Conservation (phyloP, 345 rosid species). For the Erysimum cheiranthoides region DNA sequence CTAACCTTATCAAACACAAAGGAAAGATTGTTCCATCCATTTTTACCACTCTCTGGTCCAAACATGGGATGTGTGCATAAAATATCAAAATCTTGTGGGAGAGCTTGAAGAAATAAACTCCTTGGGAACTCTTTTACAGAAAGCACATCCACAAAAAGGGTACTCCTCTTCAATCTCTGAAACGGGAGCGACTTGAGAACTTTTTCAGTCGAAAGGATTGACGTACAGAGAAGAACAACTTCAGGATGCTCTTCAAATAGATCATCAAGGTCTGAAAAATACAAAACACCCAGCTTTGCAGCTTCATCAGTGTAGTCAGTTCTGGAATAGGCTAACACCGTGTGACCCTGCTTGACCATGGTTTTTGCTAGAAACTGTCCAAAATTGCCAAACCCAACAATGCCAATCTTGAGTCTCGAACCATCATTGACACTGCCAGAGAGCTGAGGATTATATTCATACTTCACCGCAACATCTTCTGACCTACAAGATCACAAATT, state of each 20-base stretch:
- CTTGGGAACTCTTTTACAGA: slow-evolving; percentile 87
- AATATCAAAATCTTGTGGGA: slow-evolving; percentile 69
- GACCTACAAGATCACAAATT: slow-evolving; percentile 40
- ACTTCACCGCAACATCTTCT: slow-evolving; percentile 42
- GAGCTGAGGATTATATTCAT: slow-evolving; percentile 39
- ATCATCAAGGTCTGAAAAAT: slow-evolving; percentile 64
- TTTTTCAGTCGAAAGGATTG: slow-evolving; percentile 74
- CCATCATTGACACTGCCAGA: slow-evolving; percentile 44
- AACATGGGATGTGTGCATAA: slow-evolving; percentile 90
- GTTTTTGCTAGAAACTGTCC: slow-evolving; percentile 80
- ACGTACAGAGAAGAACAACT: slow-evolving; percentile 73
- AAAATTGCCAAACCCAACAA: slow-evolving; percentile 82
- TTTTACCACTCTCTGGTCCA: slow-evolving; percentile 85
- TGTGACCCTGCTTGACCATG: slow-evolving; percentile 68
- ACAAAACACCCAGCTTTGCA: slow-evolving; percentile 58
- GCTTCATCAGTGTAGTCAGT: slow-evolving; percentile 68
- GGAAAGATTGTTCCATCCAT: slow-evolving; percentile 72
- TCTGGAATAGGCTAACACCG: slow-evolving; percentile 73
- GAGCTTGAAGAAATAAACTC: slow-evolving; percentile 56
- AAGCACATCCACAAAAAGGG: slow-evolving; percentile 86
- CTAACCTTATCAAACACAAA: slow-evolving; percentile 82
- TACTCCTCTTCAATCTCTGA: slow-evolving; percentile 78
- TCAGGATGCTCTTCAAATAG: slow-evolving; percentile 89
- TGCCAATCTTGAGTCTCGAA: slow-evolving; percentile 68
- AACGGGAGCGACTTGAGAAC: slow-evolving; percentile 73